Conservation (phyloP, 192 early-diverging fungal species). For the Backusella macrospora region DNA sequence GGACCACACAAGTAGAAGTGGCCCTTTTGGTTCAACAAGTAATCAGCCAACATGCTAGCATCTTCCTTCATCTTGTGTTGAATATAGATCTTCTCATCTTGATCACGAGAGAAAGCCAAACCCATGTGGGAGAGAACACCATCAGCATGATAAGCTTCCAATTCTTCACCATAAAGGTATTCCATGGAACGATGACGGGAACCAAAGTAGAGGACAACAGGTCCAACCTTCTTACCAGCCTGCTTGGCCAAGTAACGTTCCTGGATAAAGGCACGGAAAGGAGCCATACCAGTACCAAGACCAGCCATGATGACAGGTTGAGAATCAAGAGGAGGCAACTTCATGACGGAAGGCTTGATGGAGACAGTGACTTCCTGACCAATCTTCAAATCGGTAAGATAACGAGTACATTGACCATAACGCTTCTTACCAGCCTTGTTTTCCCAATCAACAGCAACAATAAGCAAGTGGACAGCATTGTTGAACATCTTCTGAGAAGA, state of each 20-base stretch:
- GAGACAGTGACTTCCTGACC: constrained; percentile 80
- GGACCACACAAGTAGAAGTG: constrained; percentile 98
- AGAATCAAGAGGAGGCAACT: constrained; percentile 76
- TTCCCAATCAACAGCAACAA: constrained; percentile 92
- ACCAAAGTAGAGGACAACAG: constrained; percentile 96
- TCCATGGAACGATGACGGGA: constrained; percentile 92
- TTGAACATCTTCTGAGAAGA: constrained; percentile 88
- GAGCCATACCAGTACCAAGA: constrained; percentile 97
- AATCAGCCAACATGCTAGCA: constrained; percentile 67
- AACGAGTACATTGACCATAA: constrained; percentile 91
- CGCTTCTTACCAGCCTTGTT: constrained; percentile 67
- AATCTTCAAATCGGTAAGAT: constrained; percentile 69
- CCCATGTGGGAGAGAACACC: constrained; percentile 88
- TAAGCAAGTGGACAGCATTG: constrained; percentile 85
- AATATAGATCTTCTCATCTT: constrained; percentile 93
- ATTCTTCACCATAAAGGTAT: constrained; percentile 95
- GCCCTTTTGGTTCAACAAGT: constrained; percentile 76
- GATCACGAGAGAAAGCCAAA: constrained; percentile 94
- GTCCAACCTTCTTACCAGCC: constrained; percentile 82
- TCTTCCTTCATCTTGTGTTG: constrained; percentile 96
- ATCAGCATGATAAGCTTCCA: constrained; percentile 92
- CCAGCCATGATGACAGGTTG: constrained; percentile 97
- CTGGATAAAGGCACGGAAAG: constrained; percentile 97
- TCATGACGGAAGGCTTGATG: constrained; percentile 97
- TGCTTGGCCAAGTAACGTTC: constrained; percentile 84